Percentiles rank a stretch among this genome's conserved stretches.
These are phyloP conservation scores for Epichloe hybrida DNA, from an alignment of 2,329 filamentous ascomycete genomes.

Conservation along the genomic window DNA sequence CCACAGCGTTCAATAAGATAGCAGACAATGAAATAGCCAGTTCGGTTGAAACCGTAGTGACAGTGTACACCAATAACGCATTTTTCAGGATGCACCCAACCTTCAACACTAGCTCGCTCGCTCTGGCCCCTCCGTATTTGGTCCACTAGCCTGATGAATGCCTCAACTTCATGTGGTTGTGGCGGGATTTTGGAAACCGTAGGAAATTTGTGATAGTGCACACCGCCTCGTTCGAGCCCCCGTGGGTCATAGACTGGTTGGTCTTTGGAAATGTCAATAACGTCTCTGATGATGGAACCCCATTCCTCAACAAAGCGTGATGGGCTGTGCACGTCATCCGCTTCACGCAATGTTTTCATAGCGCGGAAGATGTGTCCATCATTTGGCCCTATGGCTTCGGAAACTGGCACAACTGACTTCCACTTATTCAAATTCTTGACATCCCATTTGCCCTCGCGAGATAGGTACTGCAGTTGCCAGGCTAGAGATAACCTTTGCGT, in stretches of 20 bases:
- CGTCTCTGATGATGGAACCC: conserved; percentile 52
- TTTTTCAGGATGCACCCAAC: conserved; percentile 24
- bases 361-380: conserved; percentile 57
- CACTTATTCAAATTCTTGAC: conserved; percentile 93
- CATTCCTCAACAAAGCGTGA: conserved; percentile 55
- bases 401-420: conserved; percentile 67
- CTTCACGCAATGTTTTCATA: conserved; percentile 85
- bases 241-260: conserved; percentile 76
- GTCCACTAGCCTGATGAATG: conserved; percentile 45
- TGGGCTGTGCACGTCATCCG: conserved; percentile 72
- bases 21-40: conserved; percentile 78
- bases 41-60: conserved; percentile 92
- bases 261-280: conserved; percentile 87
- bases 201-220: conserved; percentile 74
- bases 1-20: conserved; percentile 77
- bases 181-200: conserved; percentile 89
- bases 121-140: conserved; percentile 41
- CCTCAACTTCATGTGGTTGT: conserved; percentile 35
- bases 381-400: conserved; percentile 50
- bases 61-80: conserved; percentile 74
- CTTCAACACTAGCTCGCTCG: conserved; percentile 21
- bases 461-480: conserved; percentile 85
- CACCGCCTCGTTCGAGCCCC: conserved; percentile 50
- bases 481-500: conserved; percentile 67
- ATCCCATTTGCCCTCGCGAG: conserved; percentile 89